Percentiles rank a stretch among this genome's conserved stretches.
Conservation (phyloP, 1,284 basidiomycete species). For the Phenoliferia sp. region DNA sequence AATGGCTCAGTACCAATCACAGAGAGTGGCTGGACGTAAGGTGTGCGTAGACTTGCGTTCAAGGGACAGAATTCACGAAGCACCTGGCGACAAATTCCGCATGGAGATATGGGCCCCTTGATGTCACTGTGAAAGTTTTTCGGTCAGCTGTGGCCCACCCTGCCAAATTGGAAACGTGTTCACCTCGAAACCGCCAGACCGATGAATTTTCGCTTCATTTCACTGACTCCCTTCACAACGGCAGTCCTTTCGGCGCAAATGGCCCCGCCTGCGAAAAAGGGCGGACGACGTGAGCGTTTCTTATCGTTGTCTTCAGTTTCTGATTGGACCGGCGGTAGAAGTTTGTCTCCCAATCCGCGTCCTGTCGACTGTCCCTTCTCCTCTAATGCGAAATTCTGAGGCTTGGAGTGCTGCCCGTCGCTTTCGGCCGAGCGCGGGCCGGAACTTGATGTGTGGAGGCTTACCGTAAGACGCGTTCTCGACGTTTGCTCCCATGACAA, state of each 20-base stretch:
- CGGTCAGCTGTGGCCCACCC: background rate
- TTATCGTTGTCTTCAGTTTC: no score
- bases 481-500: conserved; percentile 44
- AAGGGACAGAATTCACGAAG: conserved; percentile 80
- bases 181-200: conserved; percentile 58
- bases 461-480: conserved; percentile 44
- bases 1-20: no score
- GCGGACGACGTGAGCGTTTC: background rate
- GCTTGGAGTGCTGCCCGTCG: no score
- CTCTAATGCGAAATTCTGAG: no score
- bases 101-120: conserved; percentile 63
- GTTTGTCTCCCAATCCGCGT: no score
- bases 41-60: conserved; percentile 8
- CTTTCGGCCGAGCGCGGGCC: background rate
- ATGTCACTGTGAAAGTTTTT: conserved; percentile 54
- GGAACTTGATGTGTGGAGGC: background rate
- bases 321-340: no score
- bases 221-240: conserved; percentile 78
- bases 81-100: conserved; percentile 87
- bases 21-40: no score
- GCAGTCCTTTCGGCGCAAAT: conserved; percentile 89
- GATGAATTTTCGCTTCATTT: conserved; percentile 60
- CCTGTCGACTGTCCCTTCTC: background rate
- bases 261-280: conserved; percentile 39
- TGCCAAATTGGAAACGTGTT: background rate